Conservation (phyloP, 1,284 basidiomycete genomes). For the Cryptococcus floricola region DNA sequence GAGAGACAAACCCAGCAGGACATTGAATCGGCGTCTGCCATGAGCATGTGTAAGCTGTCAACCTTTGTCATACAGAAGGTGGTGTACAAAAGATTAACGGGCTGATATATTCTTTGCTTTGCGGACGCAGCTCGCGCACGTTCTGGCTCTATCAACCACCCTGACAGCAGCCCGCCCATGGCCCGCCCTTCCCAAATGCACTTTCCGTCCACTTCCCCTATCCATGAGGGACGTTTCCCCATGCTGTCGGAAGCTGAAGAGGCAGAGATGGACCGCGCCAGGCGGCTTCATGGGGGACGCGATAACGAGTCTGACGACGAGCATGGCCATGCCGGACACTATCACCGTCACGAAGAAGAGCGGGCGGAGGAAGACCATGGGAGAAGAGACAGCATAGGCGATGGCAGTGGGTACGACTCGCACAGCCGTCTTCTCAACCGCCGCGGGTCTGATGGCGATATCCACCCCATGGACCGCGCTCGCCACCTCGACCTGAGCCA, state of each 20-base stretch:
- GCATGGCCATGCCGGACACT: conserved; percentile 13
- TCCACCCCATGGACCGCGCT: conserved; percentile 6
- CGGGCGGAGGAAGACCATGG: conserved; percentile 14
- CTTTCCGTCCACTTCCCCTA: conserved; percentile 35
- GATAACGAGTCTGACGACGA: conserved; percentile 26
- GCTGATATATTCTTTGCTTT: background rate
- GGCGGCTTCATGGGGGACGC: conserved; percentile 16
- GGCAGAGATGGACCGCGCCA: conserved; percentile 45
- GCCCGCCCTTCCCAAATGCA: conserved; percentile 14
- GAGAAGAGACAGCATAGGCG: conserved; percentile 10
- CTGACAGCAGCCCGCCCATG: conserved; percentile 17
- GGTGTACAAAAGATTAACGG: background rate
- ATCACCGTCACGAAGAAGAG: conserved; percentile 13
- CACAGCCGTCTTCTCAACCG: conserved; percentile 16
- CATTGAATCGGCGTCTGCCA: conserved; percentile 21
- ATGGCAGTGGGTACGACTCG: conserved; percentile 26
- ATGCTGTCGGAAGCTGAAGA: conserved; percentile 49
- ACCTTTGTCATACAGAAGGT: background rate
- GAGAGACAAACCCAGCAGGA: conserved; percentile 24
- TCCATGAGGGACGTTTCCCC: conserved; percentile 46
- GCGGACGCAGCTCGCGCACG: conserved; percentile 13
- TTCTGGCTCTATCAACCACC: conserved; percentile 13
- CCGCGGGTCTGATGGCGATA: conserved; percentile 16
- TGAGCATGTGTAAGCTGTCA: conserved; percentile 20
- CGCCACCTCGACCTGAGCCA: conserved; percentile 8